Base-by-base conservation (phyloP, 257 asterid species). In the Gardenia jasminoides region DNA sequence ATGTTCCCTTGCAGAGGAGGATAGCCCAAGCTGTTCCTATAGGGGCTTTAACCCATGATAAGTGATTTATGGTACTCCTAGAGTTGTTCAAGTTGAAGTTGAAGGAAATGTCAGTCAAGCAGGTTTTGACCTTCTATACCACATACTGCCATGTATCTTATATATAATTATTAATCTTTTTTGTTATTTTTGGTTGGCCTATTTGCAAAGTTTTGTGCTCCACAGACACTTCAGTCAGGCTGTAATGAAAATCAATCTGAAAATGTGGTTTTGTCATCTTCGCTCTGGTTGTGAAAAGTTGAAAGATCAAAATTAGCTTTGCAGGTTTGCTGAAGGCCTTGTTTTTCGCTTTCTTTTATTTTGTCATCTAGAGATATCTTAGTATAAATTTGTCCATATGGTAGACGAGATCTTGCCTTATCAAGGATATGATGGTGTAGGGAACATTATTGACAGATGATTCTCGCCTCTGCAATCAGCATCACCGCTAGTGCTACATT, bases 51-150 rank as follows among this genome's bases (percentile, higher is more conserved):
- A 33, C 43, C 43, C 43, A 41, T 20, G 67, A 26, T 30, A 67
- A 8, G 7, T 10, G 30, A 26, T 36, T 54, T 41, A 13, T 58
- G 36, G 39, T 4, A 36, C 12, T 43, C 30, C 50, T 26, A 67
- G 17, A 61, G 33, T 61, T 72, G 77, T 67, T 69, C 54, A 20
- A 69, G 77, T 36, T 69, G 10, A 39, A 69, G 74, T 69, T 20
- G 74, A 69, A 9, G 31, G 31, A 67, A 7, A 36, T 41, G 17
- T 69, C 30, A 22, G n/a, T 15, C 7, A 36, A 36, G 26, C 39
- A 24, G 74, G 9, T 17, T 70, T 70, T 39, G 7, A n/a, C 36
- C 6, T 70, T n/a, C 31, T 24, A 54, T 54, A 19, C 17, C 58
- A 13, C 28, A 26, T 39, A 7, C 10, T 69, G 15, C 46, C 15